phyloP scores from a whole-genome alignment of 192 early-diverging fungal genomes.

The Backusella westeae region DNA sequence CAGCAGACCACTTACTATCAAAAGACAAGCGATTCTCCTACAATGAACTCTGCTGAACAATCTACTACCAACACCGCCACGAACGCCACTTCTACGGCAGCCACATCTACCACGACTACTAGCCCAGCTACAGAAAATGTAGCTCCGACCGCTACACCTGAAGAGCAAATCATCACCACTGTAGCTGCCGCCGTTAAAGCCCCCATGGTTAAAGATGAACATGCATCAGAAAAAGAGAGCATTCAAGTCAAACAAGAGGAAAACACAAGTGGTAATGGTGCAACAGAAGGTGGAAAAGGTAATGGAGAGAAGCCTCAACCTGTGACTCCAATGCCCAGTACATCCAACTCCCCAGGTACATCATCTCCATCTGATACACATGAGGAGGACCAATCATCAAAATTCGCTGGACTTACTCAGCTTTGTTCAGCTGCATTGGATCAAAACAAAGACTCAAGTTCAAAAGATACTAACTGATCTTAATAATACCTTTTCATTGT shows the following conservation, averaged over 20 bases:
- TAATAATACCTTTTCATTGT: neutral
- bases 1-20: neutral
- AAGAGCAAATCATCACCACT: neutral
- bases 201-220: neutral
- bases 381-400: constrained; percentile 17
- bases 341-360: constrained; percentile 16
- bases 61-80: neutral
- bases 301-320: constrained; percentile 17
- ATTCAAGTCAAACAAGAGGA: neutral
- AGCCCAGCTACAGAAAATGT: neutral
- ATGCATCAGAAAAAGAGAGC: neutral
- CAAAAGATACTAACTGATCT: neutral
- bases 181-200: neutral
- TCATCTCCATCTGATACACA: constrained; percentile 28
- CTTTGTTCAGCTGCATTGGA: constrained; percentile 23
- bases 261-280: neutral
- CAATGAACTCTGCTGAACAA: neutral
- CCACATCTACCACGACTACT: neutral
- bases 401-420: constrained; percentile 20
- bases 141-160: neutral
- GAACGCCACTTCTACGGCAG: neutral
- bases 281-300: neutral
- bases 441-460: neutral
- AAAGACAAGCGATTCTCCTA: neutral
- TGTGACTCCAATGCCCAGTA: constrained; percentile 34